These are phyloP conservation scores for Elsinoe perseae DNA, from an alignment of 2,329 filamentous ascomycete species.

Conservation along the genomic window DNA sequence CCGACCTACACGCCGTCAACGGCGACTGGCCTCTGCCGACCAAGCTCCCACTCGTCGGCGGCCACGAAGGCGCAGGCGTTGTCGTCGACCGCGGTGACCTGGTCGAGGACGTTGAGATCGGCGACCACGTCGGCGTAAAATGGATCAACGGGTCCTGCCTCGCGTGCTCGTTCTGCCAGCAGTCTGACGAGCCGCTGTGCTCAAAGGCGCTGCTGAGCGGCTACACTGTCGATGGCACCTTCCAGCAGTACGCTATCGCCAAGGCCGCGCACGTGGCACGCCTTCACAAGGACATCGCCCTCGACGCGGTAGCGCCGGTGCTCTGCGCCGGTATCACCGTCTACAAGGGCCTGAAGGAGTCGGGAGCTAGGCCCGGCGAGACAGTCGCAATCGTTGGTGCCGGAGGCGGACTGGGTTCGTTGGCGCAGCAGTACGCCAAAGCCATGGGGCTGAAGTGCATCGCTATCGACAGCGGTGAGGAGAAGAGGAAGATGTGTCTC, in stretches of 20 bases:
- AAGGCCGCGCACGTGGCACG: slow-evolving; percentile 79
- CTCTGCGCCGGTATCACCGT: slow-evolving; percentile 82
- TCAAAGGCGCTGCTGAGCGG: slow-evolving; percentile 67
- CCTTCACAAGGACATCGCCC: slow-evolving; percentile 66
- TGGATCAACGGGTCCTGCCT: slow-evolving; percentile 89
- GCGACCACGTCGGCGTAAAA: slow-evolving; percentile 79
- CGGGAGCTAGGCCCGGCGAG: slow-evolving; percentile 64
- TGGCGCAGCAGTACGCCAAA: slow-evolving; percentile 80
- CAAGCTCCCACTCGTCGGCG: slow-evolving; percentile 80
- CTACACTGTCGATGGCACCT: slow-evolving; percentile 86
- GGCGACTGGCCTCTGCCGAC: slow-evolving; percentile 82
- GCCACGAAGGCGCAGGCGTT: slow-evolving; percentile 68
- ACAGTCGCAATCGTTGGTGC: slow-evolving; percentile 79
- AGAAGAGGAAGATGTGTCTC: slow-evolving; percentile 65
- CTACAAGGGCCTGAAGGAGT: slow-evolving; percentile 88
- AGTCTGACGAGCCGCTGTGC: slow-evolving; percentile 77
- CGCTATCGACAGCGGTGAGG: slow-evolving; percentile 74
- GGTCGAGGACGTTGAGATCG: slow-evolving; percentile 69
- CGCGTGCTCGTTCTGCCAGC: slow-evolving; percentile 73
- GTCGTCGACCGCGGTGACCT: slow-evolving; percentile 73
- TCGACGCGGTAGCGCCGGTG: slow-evolving; percentile 71
- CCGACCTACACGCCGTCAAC: slow-evolving; percentile 71
- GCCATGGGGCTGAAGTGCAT: slow-evolving; percentile 79
- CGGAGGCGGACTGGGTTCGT: slow-evolving; percentile 70
- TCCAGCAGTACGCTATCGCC: slow-evolving; percentile 86